Evolutionary conservation across 345 rosid species (phyloP), one percentile per base, ranked within the genome.

Genomic region (Linum lewisii): DNA sequence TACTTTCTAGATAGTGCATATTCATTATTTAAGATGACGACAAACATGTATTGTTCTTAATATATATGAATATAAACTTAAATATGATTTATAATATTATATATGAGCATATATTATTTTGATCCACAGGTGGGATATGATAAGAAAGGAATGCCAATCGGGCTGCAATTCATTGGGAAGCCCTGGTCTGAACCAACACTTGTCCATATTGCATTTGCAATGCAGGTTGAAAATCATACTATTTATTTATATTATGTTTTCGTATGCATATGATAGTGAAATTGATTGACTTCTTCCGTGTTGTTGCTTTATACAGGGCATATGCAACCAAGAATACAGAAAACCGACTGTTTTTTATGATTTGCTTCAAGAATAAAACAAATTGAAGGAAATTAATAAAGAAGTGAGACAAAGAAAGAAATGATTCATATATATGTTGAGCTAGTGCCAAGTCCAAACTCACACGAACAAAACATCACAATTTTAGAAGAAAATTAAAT

Each of bases 181-280:
- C 94, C 94, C 26, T 86, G 94, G 94, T 83, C 87, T 22, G 94
- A 86, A 45, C 45, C 89, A 15, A 83, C 84, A 11, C 54, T 86
- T 50, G 66, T 86, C 64, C 85, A 77, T 16, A 56, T 83, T 54
- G 87, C 87, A 45, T 72, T 24, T 54, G 84, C 89, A 51, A 72
- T 81, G 78, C 87, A 86, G 94, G 94, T 81, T 42, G 9, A 7
- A 38, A 45, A n/a, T 13, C 11, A 19, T 6, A n/a, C 36, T n/a
- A n/a, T n/a, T n/a, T 62, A 6, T 13, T 50, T 7, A 19, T 7
- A 22, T 24, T 7, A 22, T 13, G 3, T 24, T 11, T 5, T 10
- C 15, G 9, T 16, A 9, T 55, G 6, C 18, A 13, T 24, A 16
- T 10, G n/a, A 10, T 23, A 13, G 22, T 19, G 24, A 2, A 11